Percentiles rank a stretch among this genome's conserved stretches.
phyloP scores from a whole-genome alignment of 495 filamentous ascomycete species.

The Aspergillus coremiiformis region DNA sequence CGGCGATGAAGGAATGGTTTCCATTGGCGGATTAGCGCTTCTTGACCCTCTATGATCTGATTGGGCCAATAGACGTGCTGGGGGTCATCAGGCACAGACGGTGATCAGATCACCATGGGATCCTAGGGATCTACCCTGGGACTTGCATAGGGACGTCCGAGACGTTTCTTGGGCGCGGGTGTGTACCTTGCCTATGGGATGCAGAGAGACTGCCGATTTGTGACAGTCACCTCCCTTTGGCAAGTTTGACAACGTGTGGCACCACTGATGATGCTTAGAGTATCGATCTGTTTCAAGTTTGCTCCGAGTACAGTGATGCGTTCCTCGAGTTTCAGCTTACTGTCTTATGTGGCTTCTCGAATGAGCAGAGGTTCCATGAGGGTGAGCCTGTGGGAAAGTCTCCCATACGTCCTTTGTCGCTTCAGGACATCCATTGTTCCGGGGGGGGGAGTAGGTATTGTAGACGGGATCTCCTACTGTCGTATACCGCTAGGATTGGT shows the following conservation, averaged over 20 bases:
- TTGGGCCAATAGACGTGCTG: background rate
- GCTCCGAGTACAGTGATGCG: background rate
- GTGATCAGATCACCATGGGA: slow-evolving; percentile 3
- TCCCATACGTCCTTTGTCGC: background rate
- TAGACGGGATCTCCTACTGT: background rate
- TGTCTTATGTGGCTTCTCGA: background rate
- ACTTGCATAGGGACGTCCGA: background rate
- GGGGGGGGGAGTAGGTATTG: background rate
- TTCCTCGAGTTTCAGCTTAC: background rate
- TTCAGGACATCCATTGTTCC: background rate
- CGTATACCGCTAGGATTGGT: background rate
- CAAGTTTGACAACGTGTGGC: background rate
- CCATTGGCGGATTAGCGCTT: background rate
- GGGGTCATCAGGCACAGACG: slow-evolving; percentile 9
- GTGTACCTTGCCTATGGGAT: slow-evolving; percentile 2
- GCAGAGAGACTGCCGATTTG: background rate
- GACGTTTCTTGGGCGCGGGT: background rate
- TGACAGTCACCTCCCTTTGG: background rate
- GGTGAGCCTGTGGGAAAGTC: background rate
- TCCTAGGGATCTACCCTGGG: background rate
- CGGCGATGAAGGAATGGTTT: slow-evolving; percentile 6
- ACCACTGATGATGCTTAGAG: background rate
- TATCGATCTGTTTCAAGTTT: background rate
- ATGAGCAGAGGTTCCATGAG: background rate
- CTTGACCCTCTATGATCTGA: background rate